Evolutionary conservation across 192 early-diverging fungal species (phyloP).

Genomic region (Cetraspora pellucida): DNA sequence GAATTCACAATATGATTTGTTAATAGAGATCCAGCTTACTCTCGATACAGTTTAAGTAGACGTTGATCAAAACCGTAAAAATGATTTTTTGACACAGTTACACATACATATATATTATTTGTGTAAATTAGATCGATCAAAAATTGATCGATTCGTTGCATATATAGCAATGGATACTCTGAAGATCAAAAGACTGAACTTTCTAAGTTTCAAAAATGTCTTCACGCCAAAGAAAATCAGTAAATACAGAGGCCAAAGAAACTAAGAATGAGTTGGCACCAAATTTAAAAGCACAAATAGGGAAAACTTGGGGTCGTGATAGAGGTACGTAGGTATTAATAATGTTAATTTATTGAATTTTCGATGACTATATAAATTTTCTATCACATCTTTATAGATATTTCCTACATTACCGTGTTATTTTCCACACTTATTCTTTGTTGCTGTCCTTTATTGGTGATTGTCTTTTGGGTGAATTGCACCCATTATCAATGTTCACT

Average conservation of each 20-base stretch:
- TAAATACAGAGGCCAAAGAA: neutral
- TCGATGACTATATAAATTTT: neutral
- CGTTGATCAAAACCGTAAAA: too few species aligned
- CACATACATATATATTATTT: too few species aligned
- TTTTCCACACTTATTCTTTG: constrained; percentile 59
- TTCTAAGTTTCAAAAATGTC: neutral
- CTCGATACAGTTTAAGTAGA: too few species aligned
- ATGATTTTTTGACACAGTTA: too few species aligned
- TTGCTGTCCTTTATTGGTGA: constrained; percentile 64
- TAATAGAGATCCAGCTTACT: too few species aligned
- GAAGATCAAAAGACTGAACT: too few species aligned
- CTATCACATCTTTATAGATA: constrained; percentile 37
- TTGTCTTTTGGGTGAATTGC: constrained; percentile 73
- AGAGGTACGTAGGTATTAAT: constrained; percentile 50
- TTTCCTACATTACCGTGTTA: constrained; percentile 52
- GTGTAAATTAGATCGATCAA: too few species aligned
- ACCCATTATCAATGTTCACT: constrained; percentile 67
- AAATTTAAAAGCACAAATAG: constrained; percentile 55
- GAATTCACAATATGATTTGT: too few species aligned
- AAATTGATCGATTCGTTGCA: too few species aligned
- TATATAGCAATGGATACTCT: too few species aligned
- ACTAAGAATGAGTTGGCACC: neutral
- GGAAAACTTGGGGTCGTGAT: constrained; percentile 77
- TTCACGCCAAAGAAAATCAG: neutral
- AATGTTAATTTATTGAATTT: neutral